A percentile compares a stretch with the other conserved stretches of the same genome.
These are phyloP conservation scores for Ceratocystis alfenasii DNA, from an alignment of 2,329 filamentous ascomycete genomes.

Conservation along the genomic window DNA sequence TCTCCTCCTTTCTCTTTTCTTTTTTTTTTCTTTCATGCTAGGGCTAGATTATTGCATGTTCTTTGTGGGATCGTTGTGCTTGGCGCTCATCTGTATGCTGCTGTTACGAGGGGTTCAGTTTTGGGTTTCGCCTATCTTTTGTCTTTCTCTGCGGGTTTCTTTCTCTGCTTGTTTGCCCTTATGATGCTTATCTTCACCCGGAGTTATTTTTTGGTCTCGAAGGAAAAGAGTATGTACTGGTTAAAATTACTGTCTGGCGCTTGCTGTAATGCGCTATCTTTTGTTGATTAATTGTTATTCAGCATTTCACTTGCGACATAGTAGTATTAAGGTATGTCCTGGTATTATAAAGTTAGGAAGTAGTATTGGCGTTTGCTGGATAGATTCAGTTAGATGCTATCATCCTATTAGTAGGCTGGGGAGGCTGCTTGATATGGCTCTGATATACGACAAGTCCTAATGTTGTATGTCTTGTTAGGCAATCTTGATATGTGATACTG, in stretches of 20 bases:
- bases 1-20: too few relatives aligned
- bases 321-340: too few relatives aligned
- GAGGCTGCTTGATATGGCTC: background rate
- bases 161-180: slow-evolving; percentile 8
- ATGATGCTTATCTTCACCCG: background rate
- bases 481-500: background rate
- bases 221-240: slow-evolving; percentile 20
- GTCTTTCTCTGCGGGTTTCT: slow-evolving; percentile 6
- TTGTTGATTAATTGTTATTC: background rate
- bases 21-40: slow-evolving; percentile 5
- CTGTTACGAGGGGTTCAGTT: background rate
- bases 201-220: slow-evolving; percentile 15
- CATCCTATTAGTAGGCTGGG: too few relatives aligned
- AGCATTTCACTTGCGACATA: too few relatives aligned
- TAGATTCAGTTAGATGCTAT: too few relatives aligned
- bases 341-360: too few relatives aligned
- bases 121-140: slow-evolving; percentile 1
- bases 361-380: too few relatives aligned
- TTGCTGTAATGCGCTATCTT: slow-evolving; percentile 13
- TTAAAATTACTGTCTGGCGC: slow-evolving; percentile 1
- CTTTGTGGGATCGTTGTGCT: slow-evolving; percentile 10
- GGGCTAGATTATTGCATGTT: slow-evolving; percentile 14
- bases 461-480: background rate
- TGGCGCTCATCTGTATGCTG: slow-evolving; percentile 1
- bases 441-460: background rate